Conservation (phyloP, 192 early-diverging fungal species). For the Helicostylum pulchrum region DNA sequence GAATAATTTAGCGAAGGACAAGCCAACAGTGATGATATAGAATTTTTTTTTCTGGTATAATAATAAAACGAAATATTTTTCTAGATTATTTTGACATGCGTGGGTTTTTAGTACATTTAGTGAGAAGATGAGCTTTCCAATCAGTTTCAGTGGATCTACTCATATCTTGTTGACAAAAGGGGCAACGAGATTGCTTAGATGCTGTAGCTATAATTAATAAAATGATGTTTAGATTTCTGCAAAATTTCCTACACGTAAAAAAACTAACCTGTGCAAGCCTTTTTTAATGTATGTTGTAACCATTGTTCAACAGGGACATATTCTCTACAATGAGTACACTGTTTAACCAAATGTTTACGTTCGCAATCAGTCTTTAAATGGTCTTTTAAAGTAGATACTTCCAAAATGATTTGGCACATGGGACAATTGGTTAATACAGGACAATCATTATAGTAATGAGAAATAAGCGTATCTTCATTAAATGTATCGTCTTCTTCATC, state of each 20-base stretch:
- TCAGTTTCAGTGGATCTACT: slow-evolving; percentile 49
- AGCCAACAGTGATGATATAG: neutral
- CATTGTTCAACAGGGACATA: slow-evolving; percentile 29
- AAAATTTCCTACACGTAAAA: neutral
- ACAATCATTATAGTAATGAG: slow-evolving; percentile 76
- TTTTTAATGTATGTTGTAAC: slow-evolving; percentile 23
- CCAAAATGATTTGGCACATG: slow-evolving; percentile 65
- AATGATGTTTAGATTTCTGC: neutral
- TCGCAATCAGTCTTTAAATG: slow-evolving; percentile 69
- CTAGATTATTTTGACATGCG: slow-evolving; percentile 8
- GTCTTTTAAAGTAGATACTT: slow-evolving; percentile 60
- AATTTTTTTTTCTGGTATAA: neutral
- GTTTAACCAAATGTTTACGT: slow-evolving; percentile 48
- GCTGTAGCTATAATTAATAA: slow-evolving; percentile 5
- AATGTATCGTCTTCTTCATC: slow-evolving; percentile 59
- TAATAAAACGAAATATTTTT: neutral
- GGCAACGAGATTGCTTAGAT: slow-evolving; percentile 20
- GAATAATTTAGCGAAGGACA: neutral
- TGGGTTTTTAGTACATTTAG: slow-evolving; percentile 56
- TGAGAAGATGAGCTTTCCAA: slow-evolving; percentile 66
- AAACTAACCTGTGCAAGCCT: slow-evolving; percentile 22
- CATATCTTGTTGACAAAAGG: slow-evolving; percentile 58
- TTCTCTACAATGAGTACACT: slow-evolving; percentile 46
- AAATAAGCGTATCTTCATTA: slow-evolving; percentile 67
- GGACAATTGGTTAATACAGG: slow-evolving; percentile 70